Evolutionary conservation across 495 filamentous ascomycete species (phyloP).

Genomic region (Neurospora sp.): DNA sequence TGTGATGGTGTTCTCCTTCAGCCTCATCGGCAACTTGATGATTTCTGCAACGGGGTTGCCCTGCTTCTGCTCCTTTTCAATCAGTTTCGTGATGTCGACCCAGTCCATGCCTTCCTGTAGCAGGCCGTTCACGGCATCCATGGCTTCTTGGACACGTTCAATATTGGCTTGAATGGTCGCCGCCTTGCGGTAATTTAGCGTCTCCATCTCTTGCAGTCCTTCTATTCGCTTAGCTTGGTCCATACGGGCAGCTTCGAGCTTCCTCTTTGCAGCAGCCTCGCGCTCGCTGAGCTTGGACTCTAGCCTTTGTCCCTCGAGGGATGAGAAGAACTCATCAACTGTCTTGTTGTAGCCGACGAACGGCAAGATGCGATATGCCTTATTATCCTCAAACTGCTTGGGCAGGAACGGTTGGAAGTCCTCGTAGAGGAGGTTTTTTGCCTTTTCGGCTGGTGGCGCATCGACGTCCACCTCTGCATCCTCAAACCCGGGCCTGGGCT

Average conservation of each 20-base stretch:
- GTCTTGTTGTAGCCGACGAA: conserved; percentile 84
- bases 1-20: conserved; percentile 82
- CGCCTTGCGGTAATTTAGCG: conserved; percentile 79
- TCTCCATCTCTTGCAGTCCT: conserved; percentile 67
- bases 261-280: conserved; percentile 69
- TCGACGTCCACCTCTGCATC: not conserved
- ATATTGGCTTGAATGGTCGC: conserved; percentile 81
- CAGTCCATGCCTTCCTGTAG: conserved; percentile 94
- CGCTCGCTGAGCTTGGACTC: conserved; percentile 72
- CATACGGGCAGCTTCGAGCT: conserved; percentile 66
- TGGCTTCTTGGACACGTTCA: conserved; percentile 82
- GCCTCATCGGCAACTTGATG: conserved; percentile 79
- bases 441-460: conserved; percentile 19
- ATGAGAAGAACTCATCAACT: conserved; percentile 94
- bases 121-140: conserved; percentile 79
- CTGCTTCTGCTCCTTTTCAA: conserved; percentile 72
- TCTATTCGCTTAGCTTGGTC: conserved; percentile 80
- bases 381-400: conserved; percentile 64
- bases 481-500: conserved; percentile 29
- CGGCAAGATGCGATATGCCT: conserved; percentile 53
- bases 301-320: conserved; percentile 86
- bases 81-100: conserved; percentile 77
- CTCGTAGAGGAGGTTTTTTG: conserved; percentile 61
- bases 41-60: conserved; percentile 79
- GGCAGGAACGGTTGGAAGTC: conserved; percentile 95